Percentiles rank a stretch among this genome's conserved stretches.
Conservation (phyloP, 768 basidiomycete genomes). For the Termitomyces sp. region DNA sequence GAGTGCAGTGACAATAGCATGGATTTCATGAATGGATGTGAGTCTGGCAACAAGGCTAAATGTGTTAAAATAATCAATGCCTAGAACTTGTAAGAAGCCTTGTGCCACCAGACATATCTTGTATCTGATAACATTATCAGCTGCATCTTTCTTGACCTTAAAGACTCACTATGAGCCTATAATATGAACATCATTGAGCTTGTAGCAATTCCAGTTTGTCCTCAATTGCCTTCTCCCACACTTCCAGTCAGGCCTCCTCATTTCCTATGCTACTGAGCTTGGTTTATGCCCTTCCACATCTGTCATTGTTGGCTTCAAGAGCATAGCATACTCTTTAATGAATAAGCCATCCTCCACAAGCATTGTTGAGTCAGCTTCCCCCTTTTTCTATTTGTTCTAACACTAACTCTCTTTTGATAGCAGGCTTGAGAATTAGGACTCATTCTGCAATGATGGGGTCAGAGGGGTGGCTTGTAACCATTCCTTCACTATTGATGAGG, state of each 20-base stretch:
- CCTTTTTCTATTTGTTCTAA: neutral
- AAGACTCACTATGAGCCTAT: too few species aligned
- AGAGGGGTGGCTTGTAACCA: neutral
- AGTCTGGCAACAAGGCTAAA: too few species aligned
- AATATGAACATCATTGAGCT: too few species aligned
- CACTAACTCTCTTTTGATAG: neutral
- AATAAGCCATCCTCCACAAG: neutral
- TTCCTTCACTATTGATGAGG: neutral
- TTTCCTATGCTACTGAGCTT: neutral
- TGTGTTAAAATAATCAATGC: too few species aligned
- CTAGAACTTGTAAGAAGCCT: too few species aligned
- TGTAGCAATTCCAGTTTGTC: too few species aligned
- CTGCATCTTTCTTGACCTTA: too few species aligned
- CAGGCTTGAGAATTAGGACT: neutral
- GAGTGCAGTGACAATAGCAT: too few species aligned
- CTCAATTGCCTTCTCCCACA: too few species aligned
- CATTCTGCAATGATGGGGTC: neutral
- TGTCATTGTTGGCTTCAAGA: neutral
- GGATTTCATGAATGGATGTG: too few species aligned
- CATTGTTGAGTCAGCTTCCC: neutral
- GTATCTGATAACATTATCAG: too few species aligned
- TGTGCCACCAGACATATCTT: too few species aligned
- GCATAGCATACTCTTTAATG: slow-evolving; percentile 13
- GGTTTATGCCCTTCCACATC: neutral
- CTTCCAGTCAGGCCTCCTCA: neutral